phyloP scores from a whole-genome alignment of 306 rosid genomes.

The Pachyrhizus erosus region DNA sequence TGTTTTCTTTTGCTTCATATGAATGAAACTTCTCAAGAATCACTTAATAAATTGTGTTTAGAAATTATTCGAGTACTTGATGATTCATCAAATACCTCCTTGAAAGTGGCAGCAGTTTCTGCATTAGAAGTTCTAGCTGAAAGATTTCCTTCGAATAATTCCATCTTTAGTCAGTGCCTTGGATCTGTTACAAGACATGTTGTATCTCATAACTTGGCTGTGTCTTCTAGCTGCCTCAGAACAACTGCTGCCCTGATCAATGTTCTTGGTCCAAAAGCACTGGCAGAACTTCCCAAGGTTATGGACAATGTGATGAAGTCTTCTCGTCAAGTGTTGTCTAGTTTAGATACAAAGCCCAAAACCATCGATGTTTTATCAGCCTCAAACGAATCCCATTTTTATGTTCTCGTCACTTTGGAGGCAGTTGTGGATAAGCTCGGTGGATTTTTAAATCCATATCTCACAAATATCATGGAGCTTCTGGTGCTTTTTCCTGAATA shows the following conservation, averaged over 20 bases:
- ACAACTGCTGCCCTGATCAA: slow-evolving; percentile 75
- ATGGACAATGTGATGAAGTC: slow-evolving; percentile 75
- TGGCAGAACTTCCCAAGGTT: slow-evolving; percentile 77
- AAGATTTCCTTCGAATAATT: slow-evolving; percentile 61
- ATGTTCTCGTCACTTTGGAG: slow-evolving; percentile 73
- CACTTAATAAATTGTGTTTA: slow-evolving; percentile 61
- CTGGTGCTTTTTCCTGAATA: slow-evolving; percentile 71
- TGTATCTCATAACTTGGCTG: slow-evolving; percentile 49
- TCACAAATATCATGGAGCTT: slow-evolving; percentile 68
- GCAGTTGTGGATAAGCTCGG: slow-evolving; percentile 86
- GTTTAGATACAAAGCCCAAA: slow-evolving; percentile 46
- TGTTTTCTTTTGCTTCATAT: slow-evolving; percentile 60
- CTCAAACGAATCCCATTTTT: slow-evolving; percentile 59
- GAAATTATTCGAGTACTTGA: slow-evolving; percentile 69
- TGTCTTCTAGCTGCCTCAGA: slow-evolving; percentile 77
- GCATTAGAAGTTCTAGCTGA: slow-evolving; percentile 83
- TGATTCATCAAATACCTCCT: slow-evolving; percentile 58
- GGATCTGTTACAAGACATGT: slow-evolving; percentile 62
- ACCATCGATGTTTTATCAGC: slow-evolving; percentile 40
- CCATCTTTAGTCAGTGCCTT: slow-evolving; percentile 67
- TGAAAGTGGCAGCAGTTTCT: slow-evolving; percentile 82
- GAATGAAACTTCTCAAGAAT: slow-evolving; percentile 59
- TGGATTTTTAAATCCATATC: slow-evolving; percentile 82
- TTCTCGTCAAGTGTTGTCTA: slow-evolving; percentile 49
- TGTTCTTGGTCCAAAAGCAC: slow-evolving; percentile 82